Base-by-base conservation (phyloP, 371 early-diverging fungal species). In the Ecytonucleospora hepatopenaei region DNA sequence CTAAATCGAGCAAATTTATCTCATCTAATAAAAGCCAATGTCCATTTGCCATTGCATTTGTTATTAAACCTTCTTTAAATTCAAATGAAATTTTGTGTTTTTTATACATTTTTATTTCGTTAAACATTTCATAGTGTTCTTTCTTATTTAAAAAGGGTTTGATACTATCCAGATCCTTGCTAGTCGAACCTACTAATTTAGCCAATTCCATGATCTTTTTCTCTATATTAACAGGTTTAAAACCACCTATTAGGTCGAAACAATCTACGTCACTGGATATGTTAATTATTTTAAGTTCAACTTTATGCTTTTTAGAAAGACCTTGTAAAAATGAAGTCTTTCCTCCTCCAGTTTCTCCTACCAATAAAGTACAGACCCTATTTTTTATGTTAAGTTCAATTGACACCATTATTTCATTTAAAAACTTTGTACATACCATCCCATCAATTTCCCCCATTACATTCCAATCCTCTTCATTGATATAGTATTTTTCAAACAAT, bases 331-430 rank as follows among this genome's bases (percentile, higher is more conserved):
- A 85, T 0, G 95, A 90, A 0, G 99, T 99, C 79, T 99, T 99
- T 61, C 99, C 99, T 0, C 92, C 90, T 54, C 99, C 99, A 0
- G 99, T 99, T 75, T 96, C 96, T 62, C 99, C 99, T 1, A 95
- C 87, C 1, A 99, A 80, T 26, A 97, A 76, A 0, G 90, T 86
- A 17, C 94, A 91, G 74, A 91, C 92, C 19, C 35, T 48, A 23
- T 55, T 26, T 46, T 23, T 54, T 3, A 75, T 57, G 54, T 69
- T 67, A 28, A 34, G 49, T 23, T 65, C n/a, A 27, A 74, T 17
- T 30, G 58, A 49, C 35, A 48, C 30, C 26, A 74, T 19, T 2
- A 34, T 59, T 28, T 32, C 57, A n/a, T 53, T 47, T 32, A 67
- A 30, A 32, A 54, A n/a, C 17, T 48, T 61, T 23, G 74, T 74